Base-by-base conservation (phyloP, 2,329 filamentous ascomycete species). In the Geosmithia flava region DNA sequence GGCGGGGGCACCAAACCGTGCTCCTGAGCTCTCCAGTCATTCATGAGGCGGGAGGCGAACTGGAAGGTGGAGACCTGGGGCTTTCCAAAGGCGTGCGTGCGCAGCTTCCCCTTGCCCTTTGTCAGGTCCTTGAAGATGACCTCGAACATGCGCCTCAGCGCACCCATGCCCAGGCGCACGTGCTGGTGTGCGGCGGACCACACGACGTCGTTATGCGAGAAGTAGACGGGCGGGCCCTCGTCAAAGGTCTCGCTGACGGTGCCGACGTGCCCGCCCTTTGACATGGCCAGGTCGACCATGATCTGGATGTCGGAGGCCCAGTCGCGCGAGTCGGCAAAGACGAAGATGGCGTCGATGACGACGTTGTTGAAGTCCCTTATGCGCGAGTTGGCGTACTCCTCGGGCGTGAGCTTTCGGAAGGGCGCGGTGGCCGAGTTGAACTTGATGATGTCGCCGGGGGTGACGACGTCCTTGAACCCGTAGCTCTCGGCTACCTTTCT, bases 241-340 rank as follows among this genome's bases (percentile, higher is more conserved):
- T 90, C 81, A 53, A 87, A 87, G 7, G 79, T 88, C 59, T 86
- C 81, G 13, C 86, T 91, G 40, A 83, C 79, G 1, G 86, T 91
- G 46, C 85, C 85, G 19, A 96, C 75, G 44, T 81, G 80, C 29
- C 90, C 90, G 42, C 85, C 81, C 70, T 90, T 84, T 41, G 87
- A 91, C 85, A 95, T 94, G 56, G 90, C 80, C 7, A 94, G 68
- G 60, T 96, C 90, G 19, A 96, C 76, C 63, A 96, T 95, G 69
- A 96, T 96, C 65, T 96, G 90, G 57, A 95, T 83, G 61, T 96
- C 90, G n/a, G 86, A 85, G 11, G 89, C 90, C 90, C 90, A 96
- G 66, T 96, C 90, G 55, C 90, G 80, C 55, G 85, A 91, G 64
- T 96, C 90, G 51, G 90, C 90, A 56, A 96, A 96, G 53, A 96